Evolutionary conservation across 225 moss, liverwort and hornwort species (phyloP), one percentile per base, ranked within the genome.

Genomic region (Straminergon stramineum): DNA sequence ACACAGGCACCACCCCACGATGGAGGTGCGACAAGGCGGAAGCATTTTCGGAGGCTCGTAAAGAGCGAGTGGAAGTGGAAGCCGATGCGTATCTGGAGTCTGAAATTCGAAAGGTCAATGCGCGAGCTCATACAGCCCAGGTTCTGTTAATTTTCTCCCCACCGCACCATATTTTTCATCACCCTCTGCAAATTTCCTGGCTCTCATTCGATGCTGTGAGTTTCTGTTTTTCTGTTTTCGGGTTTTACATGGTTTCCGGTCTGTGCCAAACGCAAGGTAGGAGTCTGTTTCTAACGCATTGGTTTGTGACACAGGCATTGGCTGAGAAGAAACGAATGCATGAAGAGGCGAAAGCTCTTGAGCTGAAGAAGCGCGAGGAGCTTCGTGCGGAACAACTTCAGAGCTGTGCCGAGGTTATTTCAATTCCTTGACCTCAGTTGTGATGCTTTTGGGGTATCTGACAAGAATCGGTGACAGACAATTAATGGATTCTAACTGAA

Each of bases 321-420:
- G 94, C 92, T 65, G 94, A 94, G 48, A 93, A 93, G 88, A 94
- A 88, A 64, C 91, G 87, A 86, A 88, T 92, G 82, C 88, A 93
- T 56, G 94, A 93, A 82, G 94, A 94, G 85, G 94, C 93, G 10
- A 94, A 93, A 87, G 93, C 93, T 55, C 84, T 93, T 18, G 94
- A 93, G 84, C 48, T 92, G 85, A 92, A 92, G 67, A 92, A 94
- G 90, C 94, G 92, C n/a, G 93, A 94, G 89, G 94, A 94, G 91
- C 92, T 92, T 79, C 94, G 93, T 85, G 94, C 93, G 62, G 90
- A 92, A 75, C 90, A 92, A 81, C 86, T 93, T 70, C 90, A 90
- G 81, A 88, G 89, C 84, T 68, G 69, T 75, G 94, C 93, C 64
- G 94, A 94, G 94, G 94, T 93, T 41, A 27, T 34, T 53, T 67